A percentile compares a stretch with the other conserved stretches of the same genome.
Conservation (phyloP, 2,329 filamentous ascomycete genomes). For the Fusarium irregulare region DNA sequence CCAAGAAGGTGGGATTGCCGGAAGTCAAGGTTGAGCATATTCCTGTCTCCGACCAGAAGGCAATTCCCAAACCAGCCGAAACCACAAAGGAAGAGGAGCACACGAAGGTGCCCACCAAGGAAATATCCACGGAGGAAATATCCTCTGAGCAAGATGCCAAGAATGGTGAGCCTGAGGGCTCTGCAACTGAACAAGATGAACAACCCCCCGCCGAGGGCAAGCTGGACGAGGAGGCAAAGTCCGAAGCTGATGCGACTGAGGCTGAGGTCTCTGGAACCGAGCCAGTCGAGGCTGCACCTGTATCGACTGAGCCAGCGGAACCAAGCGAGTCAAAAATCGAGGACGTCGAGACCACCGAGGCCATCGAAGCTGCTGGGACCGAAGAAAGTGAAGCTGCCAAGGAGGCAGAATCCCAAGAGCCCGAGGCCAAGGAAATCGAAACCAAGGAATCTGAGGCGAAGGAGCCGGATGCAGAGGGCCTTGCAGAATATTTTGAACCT, state of each 20-base stretch:
- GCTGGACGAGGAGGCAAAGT: background rate
- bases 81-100: constrained; percentile 34
- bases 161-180: constrained; percentile 20
- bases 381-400: background rate
- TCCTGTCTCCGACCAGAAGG: constrained; percentile 58
- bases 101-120: background rate
- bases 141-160: background rate
- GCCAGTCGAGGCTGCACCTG: background rate
- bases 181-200: constrained; percentile 6
- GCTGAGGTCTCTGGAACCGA: background rate
- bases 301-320: background rate
- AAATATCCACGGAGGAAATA: background rate
- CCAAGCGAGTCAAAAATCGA: background rate
- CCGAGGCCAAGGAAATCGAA: background rate
- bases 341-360: background rate
- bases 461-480: background rate
- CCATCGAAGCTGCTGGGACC: background rate
- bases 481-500: background rate
- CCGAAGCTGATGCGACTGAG: background rate
- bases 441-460: background rate
- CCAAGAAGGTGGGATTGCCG: constrained; percentile 64
- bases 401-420: background rate
- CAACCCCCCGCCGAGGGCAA: constrained; percentile 1
- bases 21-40: constrained; percentile 57
- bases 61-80: constrained; percentile 42